A percentile compares a stretch with the other conserved stretches of the same genome.
phyloP scores from a whole-genome alignment of 2,329 filamentous ascomycete species.

The Penicillium aurantiogriseum region DNA sequence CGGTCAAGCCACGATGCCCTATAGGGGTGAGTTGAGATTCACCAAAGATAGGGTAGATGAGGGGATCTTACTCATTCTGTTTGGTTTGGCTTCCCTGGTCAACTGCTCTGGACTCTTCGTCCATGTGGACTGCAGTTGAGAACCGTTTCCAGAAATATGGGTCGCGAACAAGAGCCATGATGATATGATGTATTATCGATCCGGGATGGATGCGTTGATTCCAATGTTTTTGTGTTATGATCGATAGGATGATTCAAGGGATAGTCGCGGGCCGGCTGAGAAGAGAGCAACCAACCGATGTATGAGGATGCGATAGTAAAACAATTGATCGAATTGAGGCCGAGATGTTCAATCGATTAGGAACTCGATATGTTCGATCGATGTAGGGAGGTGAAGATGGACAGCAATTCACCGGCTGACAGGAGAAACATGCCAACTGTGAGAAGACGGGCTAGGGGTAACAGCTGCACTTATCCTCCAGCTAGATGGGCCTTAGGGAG shows the following conservation, averaged over 20 bases:
- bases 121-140: constrained; percentile 56
- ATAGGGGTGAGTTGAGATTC: constrained; percentile 6
- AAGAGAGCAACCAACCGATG: neutral
- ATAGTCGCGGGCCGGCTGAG: neutral
- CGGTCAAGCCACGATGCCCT: constrained; percentile 56
- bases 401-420: neutral
- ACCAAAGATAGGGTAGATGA: constrained; percentile 20
- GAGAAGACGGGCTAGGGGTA: constrained; percentile 4
- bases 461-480: constrained; percentile 15
- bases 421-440: neutral
- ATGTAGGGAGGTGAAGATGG: neutral
- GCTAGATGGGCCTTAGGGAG: constrained; percentile 1
- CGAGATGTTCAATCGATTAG: neutral
- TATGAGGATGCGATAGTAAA: neutral
- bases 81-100: constrained; percentile 1
- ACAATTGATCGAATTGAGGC: neutral
- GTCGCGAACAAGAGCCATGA: constrained; percentile 54
- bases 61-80: constrained; percentile 12
- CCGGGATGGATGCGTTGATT: neutral
- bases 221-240: neutral
- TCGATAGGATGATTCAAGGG: neutral
- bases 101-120: constrained; percentile 47
- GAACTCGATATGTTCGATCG: neutral
- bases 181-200: neutral
- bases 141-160: constrained; percentile 62